phyloP scores from a whole-genome alignment of 2,329 filamentous ascomycete species.

The Colletotrichum melonis region DNA sequence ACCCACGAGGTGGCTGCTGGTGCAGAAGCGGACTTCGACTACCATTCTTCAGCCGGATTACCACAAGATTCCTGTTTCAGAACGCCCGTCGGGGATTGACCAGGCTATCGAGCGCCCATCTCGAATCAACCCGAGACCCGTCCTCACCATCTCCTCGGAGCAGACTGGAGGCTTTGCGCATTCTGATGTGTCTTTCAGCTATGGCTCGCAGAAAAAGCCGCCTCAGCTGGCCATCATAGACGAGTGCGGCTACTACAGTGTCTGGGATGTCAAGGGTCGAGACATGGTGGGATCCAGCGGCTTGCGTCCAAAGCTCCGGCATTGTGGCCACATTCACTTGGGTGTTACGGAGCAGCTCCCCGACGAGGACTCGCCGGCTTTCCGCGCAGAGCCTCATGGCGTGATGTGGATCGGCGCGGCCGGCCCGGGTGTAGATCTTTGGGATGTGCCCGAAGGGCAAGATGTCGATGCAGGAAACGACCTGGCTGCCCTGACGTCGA shows the following conservation, averaged over 20 bases:
- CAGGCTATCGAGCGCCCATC: constrained; percentile 51
- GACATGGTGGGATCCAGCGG: constrained; percentile 47
- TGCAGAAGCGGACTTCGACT: constrained; percentile 64
- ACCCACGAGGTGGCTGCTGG: constrained; percentile 61
- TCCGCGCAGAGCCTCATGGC: constrained; percentile 52
- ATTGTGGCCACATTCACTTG: constrained; percentile 57
- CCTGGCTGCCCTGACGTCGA: constrained; percentile 24
- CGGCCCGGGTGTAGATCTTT: constrained; percentile 38
- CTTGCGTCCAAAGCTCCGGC: constrained; percentile 46
- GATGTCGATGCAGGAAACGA: constrained; percentile 19
- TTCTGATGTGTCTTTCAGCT: constrained; percentile 74
- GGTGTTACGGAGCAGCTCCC: constrained; percentile 51
- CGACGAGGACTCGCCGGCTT: constrained; percentile 38
- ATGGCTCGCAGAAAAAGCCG: constrained; percentile 56
- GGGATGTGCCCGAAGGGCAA: constrained; percentile 37
- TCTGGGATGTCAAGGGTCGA: constrained; percentile 69
- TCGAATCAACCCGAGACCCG: constrained; percentile 64
- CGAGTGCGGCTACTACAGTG: constrained; percentile 71
- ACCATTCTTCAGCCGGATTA: constrained; percentile 64
- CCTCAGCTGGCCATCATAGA: constrained; percentile 76
- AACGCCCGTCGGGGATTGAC: constrained; percentile 21
- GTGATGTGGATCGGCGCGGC: constrained; percentile 54
- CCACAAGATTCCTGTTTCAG: constrained; percentile 49
- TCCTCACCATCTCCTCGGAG: constrained; percentile 62
- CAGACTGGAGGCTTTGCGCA: constrained; percentile 67